A percentile compares a stretch with the other conserved stretches of the same genome.
These are phyloP conservation scores for Avena sativa DNA, from an alignment of 176 grass and related monocot genomes.

Conservation along the genomic window DNA sequence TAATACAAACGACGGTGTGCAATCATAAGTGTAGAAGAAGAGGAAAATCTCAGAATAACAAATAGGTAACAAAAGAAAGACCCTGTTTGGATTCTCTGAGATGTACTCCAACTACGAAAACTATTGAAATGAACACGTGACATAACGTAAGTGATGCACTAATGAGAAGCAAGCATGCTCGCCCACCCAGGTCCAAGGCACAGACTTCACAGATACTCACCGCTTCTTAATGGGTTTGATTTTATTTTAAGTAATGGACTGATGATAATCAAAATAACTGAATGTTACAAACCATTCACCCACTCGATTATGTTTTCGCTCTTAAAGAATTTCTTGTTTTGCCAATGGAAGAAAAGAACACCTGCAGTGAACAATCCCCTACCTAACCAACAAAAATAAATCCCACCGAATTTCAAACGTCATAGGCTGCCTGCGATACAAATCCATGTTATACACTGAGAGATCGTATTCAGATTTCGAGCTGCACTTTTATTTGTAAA, in stretches of 20 bases:
- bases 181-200: neutral
- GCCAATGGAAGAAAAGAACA: neutral
- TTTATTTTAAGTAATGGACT: neutral
- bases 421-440: neutral
- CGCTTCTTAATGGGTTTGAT: neutral
- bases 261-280: neutral
- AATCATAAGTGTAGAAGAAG: no score
- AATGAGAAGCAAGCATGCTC: neutral
- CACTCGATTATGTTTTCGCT: neutral
- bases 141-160: neutral
- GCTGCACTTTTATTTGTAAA: neutral
- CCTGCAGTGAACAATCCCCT: neutral
- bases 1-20: neutral
- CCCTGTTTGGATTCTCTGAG: neutral
- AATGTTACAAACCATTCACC: neutral
- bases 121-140: neutral
- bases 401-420: neutral
- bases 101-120: neutral
- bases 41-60: slow-evolving; percentile 17
- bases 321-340: neutral
- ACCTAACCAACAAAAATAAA: neutral
- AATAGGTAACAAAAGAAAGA: neutral
- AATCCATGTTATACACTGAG: neutral
- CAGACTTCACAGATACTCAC: neutral
- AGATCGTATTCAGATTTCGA: neutral